Conservation (phyloP, 106 monocot genomes). For the Dioscorea dumetorum region DNA sequence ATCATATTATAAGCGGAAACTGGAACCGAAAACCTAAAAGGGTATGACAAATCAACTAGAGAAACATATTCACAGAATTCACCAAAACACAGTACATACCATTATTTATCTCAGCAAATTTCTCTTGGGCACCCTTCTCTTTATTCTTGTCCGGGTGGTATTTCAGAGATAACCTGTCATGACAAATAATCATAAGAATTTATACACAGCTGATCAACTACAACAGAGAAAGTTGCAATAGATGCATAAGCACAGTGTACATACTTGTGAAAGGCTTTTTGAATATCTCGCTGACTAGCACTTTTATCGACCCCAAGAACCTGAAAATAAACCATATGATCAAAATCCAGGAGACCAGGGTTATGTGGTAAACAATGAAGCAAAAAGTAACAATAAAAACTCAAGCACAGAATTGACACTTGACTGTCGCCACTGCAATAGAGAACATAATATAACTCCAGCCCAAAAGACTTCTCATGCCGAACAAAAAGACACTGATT, state of each 20-base stretch:
- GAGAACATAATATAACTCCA: no score
- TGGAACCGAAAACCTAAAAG: no score
- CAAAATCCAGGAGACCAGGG: no score
- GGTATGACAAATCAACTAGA: no score
- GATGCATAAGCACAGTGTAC: background rate
- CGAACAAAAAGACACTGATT: no score
- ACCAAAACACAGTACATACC: constrained; percentile 34
- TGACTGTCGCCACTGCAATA: no score
- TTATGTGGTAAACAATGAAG: no score
- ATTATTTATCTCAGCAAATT: constrained; percentile 94
- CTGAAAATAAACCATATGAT: constrained; percentile 20
- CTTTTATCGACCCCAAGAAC: constrained; percentile 88
- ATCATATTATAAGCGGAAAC: no score
- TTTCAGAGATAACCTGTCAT: constrained; percentile 78
- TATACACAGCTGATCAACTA: background rate
- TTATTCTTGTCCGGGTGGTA: constrained; percentile 99
- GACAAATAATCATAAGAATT: background rate
- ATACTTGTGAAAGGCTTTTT: constrained; percentile 98
- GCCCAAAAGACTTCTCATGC: no score
- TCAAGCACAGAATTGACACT: no score
- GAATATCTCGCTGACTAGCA: constrained; percentile 86
- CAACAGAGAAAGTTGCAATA: background rate
- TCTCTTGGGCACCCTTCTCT: constrained; percentile 82
- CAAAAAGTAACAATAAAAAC: no score
- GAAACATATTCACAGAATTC: background rate